Base-by-base conservation (phyloP, 345 rosid species). In the Boechera retrofracta region DNA sequence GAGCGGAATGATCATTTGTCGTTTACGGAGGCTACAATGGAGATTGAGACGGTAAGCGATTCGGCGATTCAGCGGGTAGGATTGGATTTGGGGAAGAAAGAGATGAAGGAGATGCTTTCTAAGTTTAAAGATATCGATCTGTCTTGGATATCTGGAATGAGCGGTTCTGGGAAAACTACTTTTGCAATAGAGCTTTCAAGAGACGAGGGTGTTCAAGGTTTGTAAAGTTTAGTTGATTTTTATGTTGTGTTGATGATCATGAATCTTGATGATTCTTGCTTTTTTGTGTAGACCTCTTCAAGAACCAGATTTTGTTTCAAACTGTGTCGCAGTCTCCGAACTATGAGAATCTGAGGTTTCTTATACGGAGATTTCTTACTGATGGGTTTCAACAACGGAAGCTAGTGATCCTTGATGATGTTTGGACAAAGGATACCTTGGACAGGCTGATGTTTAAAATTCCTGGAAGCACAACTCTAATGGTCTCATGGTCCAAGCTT, bases 251-350 rank as follows among this genome's bases (percentile, higher is more conserved):
- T 55, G 49, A 18, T 62, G 49, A 24, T 62, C 10, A 16, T 16
- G 45, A 16, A n/a, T 31, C 18, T 10, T 64, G 64, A 45, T 45
- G 3, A 0, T 28, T 0, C 18, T 15, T 5, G 18, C 15, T 44
- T 56, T 32, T 32, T 32, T 21, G 38, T 48, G 67, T 81, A 94
- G 97, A 65, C 12, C 31, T 84, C 31, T 94, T 89, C 35, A 56
- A 68, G 73, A 24, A 60, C 69, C 60, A 80, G 68, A 65, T 90
- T 75, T 63, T 88, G 82, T 90, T 87, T 78, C 65, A 85, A 71
- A 90, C 91, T 0, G 93, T 90, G 12, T 94, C 98, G 24, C 95
- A 86, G 58, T 90, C 95, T 42, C 98, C 98, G 5, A 67, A 88
- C 69, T 21, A 85, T 60, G 91, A 85, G 74, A 77, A 49, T 10